Base-by-base conservation (phyloP, 148 eudicot genomes). In the Salicornia ramosissima region DNA sequence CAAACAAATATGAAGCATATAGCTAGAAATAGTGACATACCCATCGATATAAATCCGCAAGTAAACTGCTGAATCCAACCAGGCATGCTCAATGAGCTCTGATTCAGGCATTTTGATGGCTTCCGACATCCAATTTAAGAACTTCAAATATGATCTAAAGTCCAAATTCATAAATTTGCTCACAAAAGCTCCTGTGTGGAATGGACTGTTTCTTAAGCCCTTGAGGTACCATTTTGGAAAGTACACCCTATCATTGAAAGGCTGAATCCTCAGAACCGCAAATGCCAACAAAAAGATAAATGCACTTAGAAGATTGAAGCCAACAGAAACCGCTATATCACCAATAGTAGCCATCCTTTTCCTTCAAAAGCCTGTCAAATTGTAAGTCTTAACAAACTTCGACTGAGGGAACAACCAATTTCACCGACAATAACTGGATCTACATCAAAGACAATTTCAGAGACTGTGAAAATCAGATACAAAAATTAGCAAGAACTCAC, bases 221-320 rank as follows among this genome's bases (percentile, higher is more conserved):
- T 79, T 87, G n/a, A 94, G 83, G 70, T 94, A 94, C 99, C 99
- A 93, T 80, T 93, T 93, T 28, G 98, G 96, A 71, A 93, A 93
- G 83, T 93, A 93, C 33, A 93, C 98, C 72, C 98, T 83, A 68
- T 93, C 98, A 69, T 93, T 93, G 83, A 93, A 84, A 63, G 98
- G 96, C 68, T 91, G 99, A 74, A 94, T 90, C 75, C 99, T 84
- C 69, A 94, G 75, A 13, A 94, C 25, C 1, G 99, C 99, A 81
- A 91, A 94, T 26, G 90, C 97, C 72, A 94, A 63, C 28, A 94
- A 80, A 83, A 94, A 94, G 74, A 89, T 45, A 28, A 91, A 34
- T 59, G 97, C 97, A 78, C 69, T 83, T 40, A 91, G 58, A 45
- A 91, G 77, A 81, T 91, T 94, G 60, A 91, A 75, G 47, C 78